phyloP scores from a whole-genome alignment of 768 basidiomycete genomes.

The Kondoa malvinella region DNA sequence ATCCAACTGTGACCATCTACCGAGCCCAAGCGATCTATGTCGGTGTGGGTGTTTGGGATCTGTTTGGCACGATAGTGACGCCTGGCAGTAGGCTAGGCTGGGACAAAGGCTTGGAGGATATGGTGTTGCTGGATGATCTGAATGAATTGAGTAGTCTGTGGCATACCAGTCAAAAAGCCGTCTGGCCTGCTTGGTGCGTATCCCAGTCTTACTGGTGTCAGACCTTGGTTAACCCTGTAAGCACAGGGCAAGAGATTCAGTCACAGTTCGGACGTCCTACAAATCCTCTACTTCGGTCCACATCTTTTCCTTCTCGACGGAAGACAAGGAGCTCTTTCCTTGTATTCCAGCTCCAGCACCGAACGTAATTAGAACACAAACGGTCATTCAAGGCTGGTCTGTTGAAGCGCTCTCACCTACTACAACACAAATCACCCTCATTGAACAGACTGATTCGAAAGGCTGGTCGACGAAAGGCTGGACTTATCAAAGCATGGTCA shows the following conservation, averaged over 20 bases:
- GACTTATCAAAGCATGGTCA: conserved; percentile 87
- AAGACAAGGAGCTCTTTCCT: conserved; percentile 75
- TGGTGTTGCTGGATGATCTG: conserved; percentile 67
- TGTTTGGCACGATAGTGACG: conserved; percentile 70
- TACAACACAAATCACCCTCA: conserved; percentile 76
- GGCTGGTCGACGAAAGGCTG: conserved; percentile 91
- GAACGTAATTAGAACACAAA: conserved; percentile 73
- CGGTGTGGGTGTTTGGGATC: conserved; percentile 85
- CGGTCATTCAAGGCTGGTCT: conserved; percentile 98
- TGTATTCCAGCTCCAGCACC: conserved; percentile 38
- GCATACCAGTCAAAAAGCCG: conserved; percentile 28
- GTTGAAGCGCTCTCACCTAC: conserved; percentile 89
- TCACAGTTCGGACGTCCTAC: conserved; percentile 86
- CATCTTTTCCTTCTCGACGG: conserved; percentile 83
- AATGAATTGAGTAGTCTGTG: conserved; percentile 36
- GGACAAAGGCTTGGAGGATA: conserved; percentile 73
- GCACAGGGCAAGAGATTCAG: conserved; percentile 65
- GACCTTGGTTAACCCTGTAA: background rate
- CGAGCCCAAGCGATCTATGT: conserved; percentile 94
- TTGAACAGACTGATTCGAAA: conserved; percentile 93
- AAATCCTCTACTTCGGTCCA: conserved; percentile 90
- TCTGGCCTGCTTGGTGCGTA: background rate
- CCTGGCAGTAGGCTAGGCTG: conserved; percentile 72
- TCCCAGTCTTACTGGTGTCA: background rate
- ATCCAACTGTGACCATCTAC: conserved; percentile 88